phyloP scores from a whole-genome alignment of 2,329 filamentous ascomycete genomes.

The Fusarium fracticaudum region DNA sequence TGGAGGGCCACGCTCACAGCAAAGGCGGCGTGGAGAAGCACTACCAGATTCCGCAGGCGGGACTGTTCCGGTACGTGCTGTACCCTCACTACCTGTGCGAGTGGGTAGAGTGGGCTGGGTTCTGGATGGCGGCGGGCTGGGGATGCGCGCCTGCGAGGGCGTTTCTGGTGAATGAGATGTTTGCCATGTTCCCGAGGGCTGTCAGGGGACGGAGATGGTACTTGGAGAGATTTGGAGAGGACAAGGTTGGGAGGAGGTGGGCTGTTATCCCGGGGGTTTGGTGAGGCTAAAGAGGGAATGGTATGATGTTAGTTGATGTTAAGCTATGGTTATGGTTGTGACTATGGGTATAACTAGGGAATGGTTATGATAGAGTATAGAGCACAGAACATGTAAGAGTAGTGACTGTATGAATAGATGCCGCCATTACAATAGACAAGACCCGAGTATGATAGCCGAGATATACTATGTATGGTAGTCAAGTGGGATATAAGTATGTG shows the following conservation, averaged over 20 bases:
- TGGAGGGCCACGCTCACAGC: constrained; percentile 38
- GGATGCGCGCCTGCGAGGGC: constrained; percentile 77
- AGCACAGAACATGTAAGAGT: neutral
- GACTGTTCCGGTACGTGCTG: constrained; percentile 83
- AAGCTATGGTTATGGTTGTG: neutral
- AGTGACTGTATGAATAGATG: neutral
- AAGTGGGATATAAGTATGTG: neutral
- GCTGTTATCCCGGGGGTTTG: constrained; percentile 71
- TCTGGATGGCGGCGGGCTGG: constrained; percentile 78
- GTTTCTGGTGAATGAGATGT: constrained; percentile 87
- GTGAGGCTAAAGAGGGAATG: constrained; percentile 50
- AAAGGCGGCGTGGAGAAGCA: constrained; percentile 68
- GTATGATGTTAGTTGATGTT: neutral
- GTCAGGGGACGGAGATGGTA: constrained; percentile 88
- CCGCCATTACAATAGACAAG: neutral
- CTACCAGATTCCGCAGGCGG: constrained; percentile 86
- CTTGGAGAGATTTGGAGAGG: constrained; percentile 83
- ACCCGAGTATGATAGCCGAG: constrained; percentile 28
- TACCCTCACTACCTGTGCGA: constrained; percentile 96
- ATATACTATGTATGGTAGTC: neutral
- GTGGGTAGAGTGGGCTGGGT: constrained; percentile 96
- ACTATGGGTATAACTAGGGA: neutral
- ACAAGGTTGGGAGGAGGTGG: constrained; percentile 78
- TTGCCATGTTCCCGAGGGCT: constrained; percentile 90
- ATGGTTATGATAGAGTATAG: neutral